Percentiles rank a stretch among this genome's conserved stretches.
Evolutionary conservation across 2,329 filamentous ascomycete species (phyloP).

Genomic region (Hypoxylon sp.): DNA sequence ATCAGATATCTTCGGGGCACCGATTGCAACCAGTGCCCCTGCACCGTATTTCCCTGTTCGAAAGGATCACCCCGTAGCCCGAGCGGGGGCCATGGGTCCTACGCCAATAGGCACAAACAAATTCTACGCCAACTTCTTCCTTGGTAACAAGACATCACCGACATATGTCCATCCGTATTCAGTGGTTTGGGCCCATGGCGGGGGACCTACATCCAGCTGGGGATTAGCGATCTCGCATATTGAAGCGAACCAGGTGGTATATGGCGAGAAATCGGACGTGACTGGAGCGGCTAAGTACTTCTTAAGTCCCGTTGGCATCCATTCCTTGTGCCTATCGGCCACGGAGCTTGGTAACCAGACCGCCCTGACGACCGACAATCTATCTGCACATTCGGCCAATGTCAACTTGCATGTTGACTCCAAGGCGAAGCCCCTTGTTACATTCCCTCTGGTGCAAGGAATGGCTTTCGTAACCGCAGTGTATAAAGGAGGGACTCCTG

Average conservation of each 20-base stretch:
- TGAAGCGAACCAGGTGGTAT: constrained; percentile 72
- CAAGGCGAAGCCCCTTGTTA: constrained; percentile 67
- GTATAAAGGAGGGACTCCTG: constrained; percentile 74
- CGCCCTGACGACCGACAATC: constrained; percentile 59
- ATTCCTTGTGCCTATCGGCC: constrained; percentile 83
- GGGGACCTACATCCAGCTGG: constrained; percentile 71
- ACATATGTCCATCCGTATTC: constrained; percentile 81
- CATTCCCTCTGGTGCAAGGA: constrained; percentile 86
- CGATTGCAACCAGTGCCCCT: constrained; percentile 63
- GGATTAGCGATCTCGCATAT: constrained; percentile 81
- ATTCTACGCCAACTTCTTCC: constrained; percentile 82
- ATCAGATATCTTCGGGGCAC: constrained; percentile 63
- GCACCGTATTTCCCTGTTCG: constrained; percentile 57
- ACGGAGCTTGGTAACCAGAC: constrained; percentile 72
- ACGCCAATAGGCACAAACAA: constrained; percentile 77
- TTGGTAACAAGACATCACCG: constrained; percentile 74
- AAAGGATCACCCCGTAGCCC: constrained; percentile 66
- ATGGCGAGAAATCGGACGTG: constrained; percentile 64
- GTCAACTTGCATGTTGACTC: constrained; percentile 69
- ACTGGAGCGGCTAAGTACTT: constrained; percentile 75
- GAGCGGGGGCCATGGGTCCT: constrained; percentile 57
- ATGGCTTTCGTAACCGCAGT: constrained; percentile 86
- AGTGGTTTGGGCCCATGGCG: constrained; percentile 72
- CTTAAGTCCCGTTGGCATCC: constrained; percentile 81
- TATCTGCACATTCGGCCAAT: constrained; percentile 68